A percentile compares a stretch with the other conserved stretches of the same genome.
These are phyloP conservation scores for Puccinellia tenuiflora DNA, from an alignment of 176 grass and related monocot genomes.

Conservation along the genomic window DNA sequence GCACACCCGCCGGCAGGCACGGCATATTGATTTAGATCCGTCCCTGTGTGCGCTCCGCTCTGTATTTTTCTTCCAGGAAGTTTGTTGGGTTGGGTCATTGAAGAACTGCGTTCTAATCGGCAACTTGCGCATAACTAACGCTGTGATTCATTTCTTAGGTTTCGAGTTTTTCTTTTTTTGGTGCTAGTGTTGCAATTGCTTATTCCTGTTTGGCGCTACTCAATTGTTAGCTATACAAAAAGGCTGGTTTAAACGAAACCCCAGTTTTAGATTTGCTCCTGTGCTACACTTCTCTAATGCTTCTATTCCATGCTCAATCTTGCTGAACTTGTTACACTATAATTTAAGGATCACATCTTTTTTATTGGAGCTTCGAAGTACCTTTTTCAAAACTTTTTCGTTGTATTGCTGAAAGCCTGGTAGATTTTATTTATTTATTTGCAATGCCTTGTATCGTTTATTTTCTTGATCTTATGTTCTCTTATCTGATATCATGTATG, in stretches of 20 bases:
- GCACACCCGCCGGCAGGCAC: too few species aligned
- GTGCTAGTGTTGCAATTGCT: too few species aligned
- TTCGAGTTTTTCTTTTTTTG: too few species aligned
- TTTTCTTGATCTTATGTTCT: not conserved
- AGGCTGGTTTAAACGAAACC: too few species aligned
- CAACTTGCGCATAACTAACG: not conserved
- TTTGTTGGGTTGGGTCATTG: not conserved
- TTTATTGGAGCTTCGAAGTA: not conserved
- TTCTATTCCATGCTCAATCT: not conserved
- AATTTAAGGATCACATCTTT: too few species aligned
- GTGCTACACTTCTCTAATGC: not conserved
- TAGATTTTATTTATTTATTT: not conserved
- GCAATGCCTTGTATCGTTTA: not conserved
- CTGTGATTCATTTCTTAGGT: too few species aligned
- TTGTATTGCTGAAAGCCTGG: not conserved
- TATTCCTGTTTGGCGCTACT: too few species aligned
- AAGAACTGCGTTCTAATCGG: not conserved
- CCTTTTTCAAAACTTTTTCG: not conserved
- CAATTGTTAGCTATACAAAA: not conserved
- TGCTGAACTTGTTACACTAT: not conserved
- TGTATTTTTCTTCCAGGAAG: not conserved
- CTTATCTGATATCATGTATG: not conserved
- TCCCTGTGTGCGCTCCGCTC: too few species aligned
- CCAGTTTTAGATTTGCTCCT: not conserved
- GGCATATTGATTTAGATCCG: too few species aligned